These are phyloP conservation scores for Tillandsia fasciculata DNA, from an alignment of 176 grass and related monocot species.

Conservation along the genomic window DNA sequence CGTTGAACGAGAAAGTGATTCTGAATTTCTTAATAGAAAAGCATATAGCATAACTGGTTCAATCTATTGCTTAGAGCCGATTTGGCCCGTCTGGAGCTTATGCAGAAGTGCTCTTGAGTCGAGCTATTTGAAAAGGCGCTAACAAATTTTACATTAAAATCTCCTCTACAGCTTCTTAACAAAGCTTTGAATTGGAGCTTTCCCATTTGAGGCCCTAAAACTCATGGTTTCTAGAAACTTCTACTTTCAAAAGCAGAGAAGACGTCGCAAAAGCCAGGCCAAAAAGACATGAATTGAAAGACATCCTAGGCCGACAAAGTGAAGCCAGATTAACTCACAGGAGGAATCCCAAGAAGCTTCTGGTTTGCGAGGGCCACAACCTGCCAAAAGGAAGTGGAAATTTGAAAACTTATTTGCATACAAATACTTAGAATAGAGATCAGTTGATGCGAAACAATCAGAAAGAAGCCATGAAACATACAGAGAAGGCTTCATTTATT, in stretches of 20 bases:
- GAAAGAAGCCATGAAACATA: slow-evolving; percentile 9
- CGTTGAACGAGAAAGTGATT: slow-evolving; percentile 3
- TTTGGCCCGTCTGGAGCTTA: too few relatives aligned
- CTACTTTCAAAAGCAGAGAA: too few relatives aligned
- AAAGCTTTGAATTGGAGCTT: too few relatives aligned
- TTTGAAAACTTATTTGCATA: neutral
- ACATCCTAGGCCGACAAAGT: neutral
- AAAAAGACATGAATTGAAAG: too few relatives aligned
- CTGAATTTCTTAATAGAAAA: slow-evolving; percentile 9
- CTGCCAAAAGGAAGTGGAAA: slow-evolving; percentile 31
- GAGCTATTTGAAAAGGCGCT: too few relatives aligned
- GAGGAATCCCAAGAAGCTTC: slow-evolving; percentile 83
- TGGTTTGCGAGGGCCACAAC: slow-evolving; percentile 95
- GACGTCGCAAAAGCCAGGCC: too few relatives aligned
- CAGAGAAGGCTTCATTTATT: slow-evolving; percentile 96
- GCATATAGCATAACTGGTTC: slow-evolving; percentile 6
- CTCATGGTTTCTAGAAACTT: too few relatives aligned
- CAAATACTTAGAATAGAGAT: neutral
- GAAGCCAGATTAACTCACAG: slow-evolving; percentile 37
- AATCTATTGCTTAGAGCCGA: neutral
- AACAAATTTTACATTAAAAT: too few relatives aligned
- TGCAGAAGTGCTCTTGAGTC: too few relatives aligned
- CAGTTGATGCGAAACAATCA: neutral
- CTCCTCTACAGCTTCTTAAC: too few relatives aligned
- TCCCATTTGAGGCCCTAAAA: too few relatives aligned